Percentiles rank a stretch among this genome's conserved stretches.
These are phyloP conservation scores for Penicillium vulpinum DNA, from an alignment of 2,329 filamentous ascomycete genomes.

Conservation along the genomic window DNA sequence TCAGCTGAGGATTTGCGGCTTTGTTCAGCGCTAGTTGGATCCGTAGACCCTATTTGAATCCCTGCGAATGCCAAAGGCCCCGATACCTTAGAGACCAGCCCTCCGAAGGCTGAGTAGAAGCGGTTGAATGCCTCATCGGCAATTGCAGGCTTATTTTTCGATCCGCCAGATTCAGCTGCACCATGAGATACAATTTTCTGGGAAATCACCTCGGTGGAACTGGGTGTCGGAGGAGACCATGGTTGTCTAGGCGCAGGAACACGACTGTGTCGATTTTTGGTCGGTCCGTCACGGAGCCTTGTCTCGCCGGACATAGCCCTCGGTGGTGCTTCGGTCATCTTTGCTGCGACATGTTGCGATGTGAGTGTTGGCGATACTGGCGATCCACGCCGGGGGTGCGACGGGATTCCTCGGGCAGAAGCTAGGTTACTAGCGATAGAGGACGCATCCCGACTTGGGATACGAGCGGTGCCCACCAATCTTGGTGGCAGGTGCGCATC, in stretches of 20 bases:
- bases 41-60: slow-evolving; percentile 67
- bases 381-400: slow-evolving; percentile 57
- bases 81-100: slow-evolving; percentile 82
- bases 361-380: slow-evolving; percentile 72
- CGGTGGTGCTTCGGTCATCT: slow-evolving; percentile 60
- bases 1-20: slow-evolving; percentile 37
- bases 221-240: slow-evolving; percentile 37
- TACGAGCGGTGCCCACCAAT: slow-evolving; percentile 42
- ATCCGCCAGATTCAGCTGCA: slow-evolving; percentile 27
- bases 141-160: slow-evolving; percentile 21
- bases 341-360: slow-evolving; percentile 70
- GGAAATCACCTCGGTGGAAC: slow-evolving; percentile 36
- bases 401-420: slow-evolving; percentile 75
- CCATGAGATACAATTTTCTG: slow-evolving; percentile 35
- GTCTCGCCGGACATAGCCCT: slow-evolving; percentile 34
- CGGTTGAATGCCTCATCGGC: slow-evolving; percentile 78
- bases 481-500: slow-evolving; percentile 42
- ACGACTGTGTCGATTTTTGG: slow-evolving; percentile 29
- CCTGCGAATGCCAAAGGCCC: slow-evolving; percentile 91
- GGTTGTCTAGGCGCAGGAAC: slow-evolving; percentile 30
- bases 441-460: slow-evolving; percentile 68
- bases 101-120: slow-evolving; percentile 91
- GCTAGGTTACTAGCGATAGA: slow-evolving; percentile 88
- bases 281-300: slow-evolving; percentile 25
- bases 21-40: slow-evolving; percentile 28